Percentiles rank a stretch among this genome's conserved stretches.
Conservation (phyloP, 2,329 filamentous ascomycete genomes). For the Xylariales sp. region DNA sequence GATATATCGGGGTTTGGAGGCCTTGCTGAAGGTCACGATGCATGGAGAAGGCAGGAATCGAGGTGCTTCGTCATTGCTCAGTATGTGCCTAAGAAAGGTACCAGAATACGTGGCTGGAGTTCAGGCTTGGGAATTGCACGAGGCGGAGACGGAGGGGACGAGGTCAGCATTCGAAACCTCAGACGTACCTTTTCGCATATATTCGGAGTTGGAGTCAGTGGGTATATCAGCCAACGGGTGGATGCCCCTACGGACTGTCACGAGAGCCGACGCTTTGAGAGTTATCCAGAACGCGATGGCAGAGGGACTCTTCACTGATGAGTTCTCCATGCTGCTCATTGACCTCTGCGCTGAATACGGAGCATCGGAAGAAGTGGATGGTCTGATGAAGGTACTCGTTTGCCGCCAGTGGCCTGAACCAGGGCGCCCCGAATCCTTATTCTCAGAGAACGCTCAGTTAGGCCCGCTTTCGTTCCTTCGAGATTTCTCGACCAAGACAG, state of each 20-base stretch:
- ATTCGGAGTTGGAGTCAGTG: conserved; percentile 43
- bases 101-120: conserved; percentile 42
- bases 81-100: conserved; percentile 44
- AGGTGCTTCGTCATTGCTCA: conserved; percentile 38
- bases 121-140: conserved; percentile 35
- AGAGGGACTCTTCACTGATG: conserved; percentile 36
- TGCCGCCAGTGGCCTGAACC: conserved; percentile 31
- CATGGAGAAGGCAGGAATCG: conserved; percentile 11
- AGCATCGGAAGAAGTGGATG: conserved; percentile 35
- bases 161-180: conserved; percentile 29
- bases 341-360: conserved; percentile 34
- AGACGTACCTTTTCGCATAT: conserved; percentile 39
- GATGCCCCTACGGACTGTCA: conserved; percentile 39
- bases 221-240: conserved; percentile 37
- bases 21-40: conserved; percentile 38
- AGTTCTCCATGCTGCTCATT: conserved; percentile 36
- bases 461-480: conserved; percentile 29
- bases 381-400: conserved; percentile 32
- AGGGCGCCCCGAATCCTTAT: conserved; percentile 24
- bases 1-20: conserved; percentile 39
- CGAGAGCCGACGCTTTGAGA: conserved; percentile 41
- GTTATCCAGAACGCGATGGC: conserved; percentile 37
- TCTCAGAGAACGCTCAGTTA: conserved; percentile 21
- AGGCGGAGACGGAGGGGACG: conserved; percentile 33
- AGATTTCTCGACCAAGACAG: conserved; percentile 27